phyloP scores from a whole-genome alignment of 768 basidiomycete genomes.

The Floccularia luteovirens region DNA sequence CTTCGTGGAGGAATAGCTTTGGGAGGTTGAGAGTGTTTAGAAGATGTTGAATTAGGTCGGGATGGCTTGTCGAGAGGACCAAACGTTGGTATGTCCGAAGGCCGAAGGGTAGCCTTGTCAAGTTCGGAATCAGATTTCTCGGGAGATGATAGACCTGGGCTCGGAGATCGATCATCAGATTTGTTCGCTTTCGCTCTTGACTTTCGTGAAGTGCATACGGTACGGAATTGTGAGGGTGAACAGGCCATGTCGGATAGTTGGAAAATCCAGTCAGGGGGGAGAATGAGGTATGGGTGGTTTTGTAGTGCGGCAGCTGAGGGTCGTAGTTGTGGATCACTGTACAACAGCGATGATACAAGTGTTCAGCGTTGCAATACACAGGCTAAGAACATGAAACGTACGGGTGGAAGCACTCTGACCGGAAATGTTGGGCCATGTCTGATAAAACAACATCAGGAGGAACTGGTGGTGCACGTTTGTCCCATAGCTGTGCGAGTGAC shows the following conservation, averaged over 20 bases:
- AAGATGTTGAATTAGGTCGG: too few species aligned
- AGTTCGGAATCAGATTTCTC: too few species aligned
- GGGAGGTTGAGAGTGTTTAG: neutral
- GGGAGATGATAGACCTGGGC: too few species aligned
- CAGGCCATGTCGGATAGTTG: neutral
- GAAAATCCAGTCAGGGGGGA: constrained; percentile 47
- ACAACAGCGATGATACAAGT: constrained; percentile 3
- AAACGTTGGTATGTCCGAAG: too few species aligned
- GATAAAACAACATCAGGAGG: constrained; percentile 61
- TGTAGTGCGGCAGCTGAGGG: constrained; percentile 60
- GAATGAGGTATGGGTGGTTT: constrained; percentile 53
- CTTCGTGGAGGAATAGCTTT: constrained; percentile 3
- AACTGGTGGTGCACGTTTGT: constrained; percentile 67
- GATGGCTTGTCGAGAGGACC: too few species aligned
- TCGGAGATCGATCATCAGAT: too few species aligned
- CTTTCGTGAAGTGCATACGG: too few species aligned
- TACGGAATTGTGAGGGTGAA: neutral
- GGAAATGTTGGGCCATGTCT: constrained; percentile 60
- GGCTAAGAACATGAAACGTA: constrained; percentile 25
- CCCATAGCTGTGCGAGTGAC: constrained; percentile 49
- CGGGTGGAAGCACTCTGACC: constrained; percentile 72
- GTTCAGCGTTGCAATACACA: neutral
- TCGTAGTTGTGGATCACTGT: constrained; percentile 62
- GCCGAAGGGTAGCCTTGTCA: too few species aligned
- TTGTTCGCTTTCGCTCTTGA: too few species aligned